phyloP scores from a whole-genome alignment of 805 yeast species.

The Schwanniomyces polymorphus region DNA sequence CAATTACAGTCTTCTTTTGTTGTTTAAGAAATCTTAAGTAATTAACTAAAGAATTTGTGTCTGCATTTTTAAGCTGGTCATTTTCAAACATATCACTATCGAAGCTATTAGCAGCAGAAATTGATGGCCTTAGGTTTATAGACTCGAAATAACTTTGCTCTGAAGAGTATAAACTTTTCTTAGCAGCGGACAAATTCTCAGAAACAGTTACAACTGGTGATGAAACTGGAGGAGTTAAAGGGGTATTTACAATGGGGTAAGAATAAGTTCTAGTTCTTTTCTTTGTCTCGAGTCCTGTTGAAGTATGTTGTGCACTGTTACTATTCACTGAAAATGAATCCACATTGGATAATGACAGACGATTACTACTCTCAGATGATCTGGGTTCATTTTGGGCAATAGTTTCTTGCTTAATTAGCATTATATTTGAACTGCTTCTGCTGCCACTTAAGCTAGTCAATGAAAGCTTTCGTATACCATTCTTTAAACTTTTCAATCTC shows the following conservation, averaged over 20 bases:
- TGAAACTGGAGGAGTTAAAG: slow-evolving; percentile 26
- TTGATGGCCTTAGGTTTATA: slow-evolving; percentile 9
- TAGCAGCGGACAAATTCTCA: slow-evolving; percentile 30
- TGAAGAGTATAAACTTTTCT: slow-evolving; percentile 25
- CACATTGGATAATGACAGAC: not conserved
- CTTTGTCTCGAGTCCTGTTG: not conserved
- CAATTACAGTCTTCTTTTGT: slow-evolving; percentile 32
- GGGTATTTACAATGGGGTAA: slow-evolving; percentile 2
- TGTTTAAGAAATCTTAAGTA: slow-evolving; percentile 31
- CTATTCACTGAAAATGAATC: slow-evolving; percentile 1
- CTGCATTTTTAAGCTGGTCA: slow-evolving; percentile 22
- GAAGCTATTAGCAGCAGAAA: not conserved
- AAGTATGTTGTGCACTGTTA: not conserved
- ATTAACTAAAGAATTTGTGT: slow-evolving; percentile 22
- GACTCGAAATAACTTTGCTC: slow-evolving; percentile 38
- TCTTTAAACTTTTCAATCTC: slow-evolving; percentile 36
- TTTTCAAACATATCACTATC: slow-evolving; percentile 5
- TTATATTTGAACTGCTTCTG: slow-evolving; percentile 3
- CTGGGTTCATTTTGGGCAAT: slow-evolving; percentile 10
- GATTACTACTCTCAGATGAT: slow-evolving; percentile 1
- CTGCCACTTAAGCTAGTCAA: slow-evolving; percentile 7
- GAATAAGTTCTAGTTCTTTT: slow-evolving; percentile 21
- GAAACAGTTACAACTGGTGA: slow-evolving; percentile 41
- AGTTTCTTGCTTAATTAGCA: slow-evolving; percentile 8
- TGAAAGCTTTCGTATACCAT: slow-evolving; percentile 31